Evolutionary conservation across 1,284 basidiomycete genomes (phyloP), one percentile per base, ranked within the genome.

Genomic region (Bondarzewia mesenterica): DNA sequence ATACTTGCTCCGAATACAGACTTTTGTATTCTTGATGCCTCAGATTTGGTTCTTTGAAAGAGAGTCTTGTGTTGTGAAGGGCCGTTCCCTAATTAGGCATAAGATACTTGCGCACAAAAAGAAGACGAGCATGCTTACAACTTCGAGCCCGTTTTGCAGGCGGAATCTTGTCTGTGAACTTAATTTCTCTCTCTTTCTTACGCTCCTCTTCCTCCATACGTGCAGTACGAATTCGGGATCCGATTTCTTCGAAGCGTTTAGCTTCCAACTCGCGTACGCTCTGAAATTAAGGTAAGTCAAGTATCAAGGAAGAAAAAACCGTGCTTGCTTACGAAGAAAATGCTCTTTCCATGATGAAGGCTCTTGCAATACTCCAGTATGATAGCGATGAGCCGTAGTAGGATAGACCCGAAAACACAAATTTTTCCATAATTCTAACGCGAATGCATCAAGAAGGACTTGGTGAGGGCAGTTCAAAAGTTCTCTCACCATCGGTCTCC

Each of bases 111-210:
- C 32, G 23, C 21, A 18, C 32, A 48, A 35, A 36, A 53, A 52
- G 35, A 43, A 42, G 42, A 20, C 46, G 40, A 55, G 43, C 36
- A 44, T 5, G 53, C 78, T 61, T 65, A 85, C 82, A 83, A 60
- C 68, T 59, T 42, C 65, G 74, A 44, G 68, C 56, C 42, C 82
- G 80, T 64, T 85, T 88, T 27, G 72, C 54, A 26, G 77, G 79
- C 35, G 82, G 82, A 22, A 82, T 52, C 52, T 68, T 73, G 62
- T 85, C 82, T 16, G 82, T 86, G 47, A 82, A 58, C 61, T 85
- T 87, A 51, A 88, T 75, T 62, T 82, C 80, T 52, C 77, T 73
- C 62, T 82, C 82, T 61, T 73, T 85, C 69, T 83, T 87, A 52
- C 78, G 76, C 58, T 82, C 79, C 43, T 80, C 82, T 16, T 74